Conservation (phyloP, 352 stramenopile species). For the Sclerospora graminicola region DNA sequence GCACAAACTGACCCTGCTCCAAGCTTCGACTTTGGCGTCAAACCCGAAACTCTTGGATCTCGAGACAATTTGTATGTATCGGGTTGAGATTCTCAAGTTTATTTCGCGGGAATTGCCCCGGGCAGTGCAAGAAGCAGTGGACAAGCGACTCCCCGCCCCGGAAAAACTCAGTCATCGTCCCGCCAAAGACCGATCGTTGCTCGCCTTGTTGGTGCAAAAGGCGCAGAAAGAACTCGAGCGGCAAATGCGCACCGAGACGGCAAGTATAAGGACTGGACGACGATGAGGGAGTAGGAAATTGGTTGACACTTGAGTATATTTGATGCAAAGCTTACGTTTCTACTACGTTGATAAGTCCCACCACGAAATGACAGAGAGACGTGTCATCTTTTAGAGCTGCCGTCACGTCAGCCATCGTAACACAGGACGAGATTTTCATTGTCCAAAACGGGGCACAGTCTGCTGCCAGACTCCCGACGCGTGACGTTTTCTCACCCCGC, state of each 20-base stretch:
- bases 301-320: not conserved
- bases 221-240: slow-evolving; percentile 54
- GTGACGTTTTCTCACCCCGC: slow-evolving; percentile 6
- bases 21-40: slow-evolving; percentile 15
- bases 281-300: no score
- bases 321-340: not conserved
- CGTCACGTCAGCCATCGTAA: slow-evolving; percentile 32
- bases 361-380: slow-evolving; percentile 21
- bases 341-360: slow-evolving; percentile 6
- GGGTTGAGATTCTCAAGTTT: slow-evolving; percentile 79
- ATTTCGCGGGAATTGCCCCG: slow-evolving; percentile 71
- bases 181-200: slow-evolving; percentile 50
- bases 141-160: slow-evolving; percentile 43
- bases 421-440: slow-evolving; percentile 32
- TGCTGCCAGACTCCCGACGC: no score
- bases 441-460: slow-evolving; percentile 29
- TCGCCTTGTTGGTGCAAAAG: slow-evolving; percentile 70
- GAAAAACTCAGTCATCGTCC: slow-evolving; percentile 46
- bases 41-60: slow-evolving; percentile 29
- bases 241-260: slow-evolving; percentile 62
- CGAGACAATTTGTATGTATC: slow-evolving; percentile 73
- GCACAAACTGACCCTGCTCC: slow-evolving; percentile 41
- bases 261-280: slow-evolving; percentile 10
- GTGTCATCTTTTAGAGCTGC: slow-evolving; percentile 37
- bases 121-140: slow-evolving; percentile 52